These are phyloP conservation scores for Coemansia sp. DNA, from an alignment of 192 early-diverging fungal genomes.

Conservation along the genomic window DNA sequence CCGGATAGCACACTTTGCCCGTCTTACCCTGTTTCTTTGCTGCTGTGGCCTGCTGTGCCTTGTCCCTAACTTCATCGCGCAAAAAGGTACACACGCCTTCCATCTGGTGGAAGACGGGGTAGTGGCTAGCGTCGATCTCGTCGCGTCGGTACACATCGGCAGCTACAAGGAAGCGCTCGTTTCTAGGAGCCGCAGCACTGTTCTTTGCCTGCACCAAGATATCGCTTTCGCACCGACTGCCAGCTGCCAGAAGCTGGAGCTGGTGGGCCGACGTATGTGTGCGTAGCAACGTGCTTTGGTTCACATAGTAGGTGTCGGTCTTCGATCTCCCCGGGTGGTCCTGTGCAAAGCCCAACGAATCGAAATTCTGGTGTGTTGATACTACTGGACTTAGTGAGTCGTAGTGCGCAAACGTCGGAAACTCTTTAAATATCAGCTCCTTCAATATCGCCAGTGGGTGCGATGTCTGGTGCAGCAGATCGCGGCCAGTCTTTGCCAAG, in stretches of 20 bases:
- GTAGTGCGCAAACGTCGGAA: slow-evolving; percentile 62
- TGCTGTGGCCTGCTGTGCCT: neutral
- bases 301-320: slow-evolving; percentile 94
- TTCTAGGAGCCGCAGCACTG: slow-evolving; percentile 18
- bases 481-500: slow-evolving; percentile 68
- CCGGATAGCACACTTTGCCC: neutral
- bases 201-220: slow-evolving; percentile 39
- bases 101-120: slow-evolving; percentile 99
- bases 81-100: slow-evolving; percentile 76
- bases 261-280: slow-evolving; percentile 97
- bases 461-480: slow-evolving; percentile 71
- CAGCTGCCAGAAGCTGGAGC: slow-evolving; percentile 65
- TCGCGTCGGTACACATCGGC: slow-evolving; percentile 97
- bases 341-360: slow-evolving; percentile 75
- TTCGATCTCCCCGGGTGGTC: slow-evolving; percentile 81
- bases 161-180: slow-evolving; percentile 79
- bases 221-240: slow-evolving; percentile 5
- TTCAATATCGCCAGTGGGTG: slow-evolving; percentile 91
- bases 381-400: slow-evolving; percentile 79
- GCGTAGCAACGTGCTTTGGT: slow-evolving; percentile 72
- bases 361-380: slow-evolving; percentile 84
- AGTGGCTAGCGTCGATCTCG: slow-evolving; percentile 93
- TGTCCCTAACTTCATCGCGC: slow-evolving; percentile 26
- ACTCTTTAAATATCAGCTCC: slow-evolving; percentile 71
- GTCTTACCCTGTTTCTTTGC: neutral